A percentile compares a stretch with the other conserved stretches of the same genome.
phyloP scores from a whole-genome alignment of 164 flowering plant genomes.

The Santalum album region DNA sequence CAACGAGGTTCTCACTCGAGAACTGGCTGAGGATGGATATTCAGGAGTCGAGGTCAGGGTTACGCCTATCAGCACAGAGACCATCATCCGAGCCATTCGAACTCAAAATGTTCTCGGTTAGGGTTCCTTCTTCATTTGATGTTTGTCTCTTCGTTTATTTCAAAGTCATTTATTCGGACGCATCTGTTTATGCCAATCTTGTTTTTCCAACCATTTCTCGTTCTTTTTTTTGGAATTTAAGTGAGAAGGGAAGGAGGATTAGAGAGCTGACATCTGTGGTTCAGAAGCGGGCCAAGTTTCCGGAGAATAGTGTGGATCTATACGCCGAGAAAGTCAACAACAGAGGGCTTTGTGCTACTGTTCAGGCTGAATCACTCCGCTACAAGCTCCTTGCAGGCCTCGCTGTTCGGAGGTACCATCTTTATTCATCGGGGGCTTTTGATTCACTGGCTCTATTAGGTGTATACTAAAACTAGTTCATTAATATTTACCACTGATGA shows the following conservation, averaged over 20 bases:
- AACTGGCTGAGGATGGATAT: conserved; percentile 61
- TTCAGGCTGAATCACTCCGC: conserved; percentile 69
- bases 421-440: no score
- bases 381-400: conserved; percentile 81
- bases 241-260: conserved; percentile 69
- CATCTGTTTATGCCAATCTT: no score
- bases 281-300: conserved; percentile 69
- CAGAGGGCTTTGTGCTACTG: conserved; percentile 69
- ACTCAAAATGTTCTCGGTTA: conserved; percentile 58
- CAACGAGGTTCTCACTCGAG: conserved; percentile 51
- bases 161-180: no score
- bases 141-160: not conserved
- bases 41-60: conserved; percentile 61
- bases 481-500: no score
- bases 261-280: conserved; percentile 60
- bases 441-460: no score
- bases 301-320: conserved; percentile 61
- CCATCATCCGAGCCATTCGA: conserved; percentile 58
- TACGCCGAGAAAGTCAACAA: conserved; percentile 66
- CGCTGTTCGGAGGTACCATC: conserved; percentile 70
- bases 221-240: conserved; percentile 12
- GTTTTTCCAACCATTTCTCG: no score
- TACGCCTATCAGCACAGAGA: conserved; percentile 58
- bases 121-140: not conserved
- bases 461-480: no score